phyloP scores from a whole-genome alignment of 805 yeast genomes.

The Myxozyma neotropica region DNA sequence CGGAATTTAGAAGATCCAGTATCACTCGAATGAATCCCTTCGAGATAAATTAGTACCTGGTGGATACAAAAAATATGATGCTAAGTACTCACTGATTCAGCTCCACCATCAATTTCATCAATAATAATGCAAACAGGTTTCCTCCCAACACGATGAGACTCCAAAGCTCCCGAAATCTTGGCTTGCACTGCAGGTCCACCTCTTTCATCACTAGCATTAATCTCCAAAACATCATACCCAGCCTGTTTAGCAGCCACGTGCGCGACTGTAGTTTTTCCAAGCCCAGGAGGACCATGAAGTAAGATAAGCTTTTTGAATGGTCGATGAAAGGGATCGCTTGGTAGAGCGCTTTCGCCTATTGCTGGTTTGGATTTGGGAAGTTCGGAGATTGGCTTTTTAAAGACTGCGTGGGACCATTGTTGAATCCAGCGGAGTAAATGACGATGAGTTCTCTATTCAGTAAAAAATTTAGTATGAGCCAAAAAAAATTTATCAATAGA shows the following conservation, averaged over 20 bases:
- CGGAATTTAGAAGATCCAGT: conserved; percentile 61
- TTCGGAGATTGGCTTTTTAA: conserved; percentile 44
- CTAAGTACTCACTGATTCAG: conserved; percentile 47
- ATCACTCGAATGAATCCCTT: conserved; percentile 54
- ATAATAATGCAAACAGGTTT: conserved; percentile 82
- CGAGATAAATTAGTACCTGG: background rate
- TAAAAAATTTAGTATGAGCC: too few species aligned
- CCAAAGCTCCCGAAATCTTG: conserved; percentile 62
- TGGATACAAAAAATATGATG: background rate
- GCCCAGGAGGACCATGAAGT: conserved; percentile 90
- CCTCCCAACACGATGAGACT: conserved; percentile 58
- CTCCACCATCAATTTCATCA: conserved; percentile 87
- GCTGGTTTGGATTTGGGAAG: conserved; percentile 27
- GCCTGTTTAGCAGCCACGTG: conserved; percentile 81
- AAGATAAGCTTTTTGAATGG: conserved; percentile 67
- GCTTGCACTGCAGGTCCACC: conserved; percentile 59
- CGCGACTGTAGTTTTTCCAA: conserved; percentile 88
- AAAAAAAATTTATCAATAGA: background rate
- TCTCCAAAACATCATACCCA: conserved; percentile 78
- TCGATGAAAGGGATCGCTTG: conserved; percentile 55
- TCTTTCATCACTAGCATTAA: conserved; percentile 84
- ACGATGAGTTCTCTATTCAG: conserved; percentile 52
- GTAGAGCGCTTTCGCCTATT: background rate
- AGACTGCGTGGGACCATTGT: conserved; percentile 65
- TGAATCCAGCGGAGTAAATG: conserved; percentile 62